A percentile compares a stretch with the other conserved stretches of the same genome.
Conservation (phyloP, 805 yeast species). For the Kodamaea sagamina region DNA sequence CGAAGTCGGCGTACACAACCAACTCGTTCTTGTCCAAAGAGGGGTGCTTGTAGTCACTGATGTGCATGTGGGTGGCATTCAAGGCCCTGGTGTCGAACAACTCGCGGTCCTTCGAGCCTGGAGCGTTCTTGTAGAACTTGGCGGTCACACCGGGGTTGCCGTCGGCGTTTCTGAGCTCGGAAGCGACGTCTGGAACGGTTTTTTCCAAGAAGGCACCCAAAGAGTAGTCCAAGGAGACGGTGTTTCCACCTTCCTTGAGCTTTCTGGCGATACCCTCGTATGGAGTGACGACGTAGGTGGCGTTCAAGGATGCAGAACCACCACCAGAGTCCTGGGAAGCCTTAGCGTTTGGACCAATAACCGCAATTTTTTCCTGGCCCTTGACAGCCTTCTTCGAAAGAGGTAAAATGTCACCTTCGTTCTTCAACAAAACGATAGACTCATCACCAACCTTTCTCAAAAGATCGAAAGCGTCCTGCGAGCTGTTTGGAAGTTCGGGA, state of each 20-base stretch:
- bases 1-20: conserved; percentile 46
- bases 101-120: conserved; percentile 18
- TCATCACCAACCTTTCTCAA: conserved; percentile 39
- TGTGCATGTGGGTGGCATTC: conserved; percentile 18
- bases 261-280: conserved; percentile 45
- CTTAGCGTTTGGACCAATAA: conserved; percentile 63
- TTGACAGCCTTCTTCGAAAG: conserved; percentile 25
- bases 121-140: conserved; percentile 29
- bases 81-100: conserved; percentile 27
- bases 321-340: conserved; percentile 57
- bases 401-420: conserved; percentile 50
- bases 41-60: conserved; percentile 4
- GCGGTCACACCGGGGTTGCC: conserved; percentile 31
- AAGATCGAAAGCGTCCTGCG: conserved; percentile 27
- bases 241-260: conserved; percentile 23
- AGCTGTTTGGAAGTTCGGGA: conserved; percentile 42
- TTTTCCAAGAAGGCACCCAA: conserved; percentile 38
- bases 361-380: conserved; percentile 33
- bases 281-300: conserved; percentile 52
- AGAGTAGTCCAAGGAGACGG: conserved; percentile 23
- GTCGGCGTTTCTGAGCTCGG: conserved; percentile 19
- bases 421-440: conserved; percentile 57
- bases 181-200: conserved; percentile 32
- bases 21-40: conserved; percentile 10
- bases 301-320: conserved; percentile 57